Percentiles rank a stretch among this genome's conserved stretches.
Conservation (phyloP, 2,329 filamentous ascomycete genomes). For the Fusarium paranaense region DNA sequence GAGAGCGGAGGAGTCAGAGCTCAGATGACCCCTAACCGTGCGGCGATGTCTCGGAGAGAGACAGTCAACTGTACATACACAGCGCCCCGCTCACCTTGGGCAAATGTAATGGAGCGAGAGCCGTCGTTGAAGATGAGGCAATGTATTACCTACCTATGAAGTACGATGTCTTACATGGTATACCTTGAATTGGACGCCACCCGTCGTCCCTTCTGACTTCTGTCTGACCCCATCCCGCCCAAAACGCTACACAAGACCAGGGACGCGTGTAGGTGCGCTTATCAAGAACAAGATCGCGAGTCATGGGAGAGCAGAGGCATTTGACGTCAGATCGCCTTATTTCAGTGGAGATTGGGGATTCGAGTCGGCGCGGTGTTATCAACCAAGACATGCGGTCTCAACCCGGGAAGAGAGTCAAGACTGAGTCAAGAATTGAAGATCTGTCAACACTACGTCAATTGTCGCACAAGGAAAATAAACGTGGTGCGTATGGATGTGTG, state of each 20-base stretch:
- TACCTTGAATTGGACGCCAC: neutral
- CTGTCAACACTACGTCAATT: neutral
- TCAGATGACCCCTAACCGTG: neutral
- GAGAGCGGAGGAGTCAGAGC: neutral
- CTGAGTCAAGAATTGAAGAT: neutral
- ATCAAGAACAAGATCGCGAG: neutral
- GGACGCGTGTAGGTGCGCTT: neutral
- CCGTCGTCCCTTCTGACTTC: neutral
- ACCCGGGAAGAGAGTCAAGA: neutral
- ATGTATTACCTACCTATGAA: neutral
- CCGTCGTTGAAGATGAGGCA: neutral
- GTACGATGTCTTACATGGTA: neutral
- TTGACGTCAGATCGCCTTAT: constrained; percentile 1
- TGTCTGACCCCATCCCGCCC: neutral
- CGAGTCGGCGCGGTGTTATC: neutral
- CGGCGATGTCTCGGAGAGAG: constrained; percentile 1
- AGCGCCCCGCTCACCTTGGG: neutral
- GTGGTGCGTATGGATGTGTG: neutral
- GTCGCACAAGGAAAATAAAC: neutral
- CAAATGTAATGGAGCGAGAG: neutral
- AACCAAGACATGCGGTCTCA: neutral
- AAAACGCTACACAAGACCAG: neutral
- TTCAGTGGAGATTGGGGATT: neutral
- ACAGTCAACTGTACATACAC: neutral
- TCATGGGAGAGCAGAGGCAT: neutral